Evolutionary conservation across 2,329 filamentous ascomycete species (phyloP), one percentile per base, ranked within the genome.

Genomic region (Cadophora luteo-olivacea): DNA sequence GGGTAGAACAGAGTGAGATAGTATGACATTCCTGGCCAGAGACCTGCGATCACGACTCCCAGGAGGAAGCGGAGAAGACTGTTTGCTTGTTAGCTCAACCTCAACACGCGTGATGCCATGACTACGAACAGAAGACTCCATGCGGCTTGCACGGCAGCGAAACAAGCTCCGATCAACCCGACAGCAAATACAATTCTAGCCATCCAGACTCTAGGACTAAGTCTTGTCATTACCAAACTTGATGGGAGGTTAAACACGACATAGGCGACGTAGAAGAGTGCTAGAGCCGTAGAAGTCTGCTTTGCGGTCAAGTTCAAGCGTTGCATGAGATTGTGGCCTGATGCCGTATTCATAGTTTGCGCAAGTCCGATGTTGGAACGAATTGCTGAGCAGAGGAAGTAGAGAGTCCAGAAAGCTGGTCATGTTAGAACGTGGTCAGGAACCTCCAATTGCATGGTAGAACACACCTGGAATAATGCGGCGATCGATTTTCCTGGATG

Each of bases 11-110:
- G 85, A 0, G 94, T 97, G 58, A 97, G 84, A 77, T 97, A 97
- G 79, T 96, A 96, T 11, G 93, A 89, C 94, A 97, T 97, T 61
- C 94, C 68, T 0, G 94, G 94, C 94, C 94, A 97, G 91, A 97
- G 94, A 58, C 94, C 94, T 0, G 94, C 94, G 77, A 94, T 94
- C 29, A 97, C 93, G 16, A 96, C 86, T 60, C 94, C 94, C 7
- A 97, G 87, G 12, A 97, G 84, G 66, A 97, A 90, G 8, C 94
- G 90, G 33, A 97, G 85, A n/a, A 97, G 84, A 73, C 87, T 87
- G 55, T 1, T 25, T 73, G 29, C 71, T 65, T 41, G 19, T 41
- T n/a, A 41, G 36, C 36, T 32, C 11, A 3, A 14, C 22, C 61
- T 2, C 12, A 9, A 29, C 2, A 7, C 16, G 25, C 0, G 54